Evolutionary conservation across 768 basidiomycete species (phyloP), one percentile per base, ranked within the genome.

Genomic region (Boletus vermiculosoides): DNA sequence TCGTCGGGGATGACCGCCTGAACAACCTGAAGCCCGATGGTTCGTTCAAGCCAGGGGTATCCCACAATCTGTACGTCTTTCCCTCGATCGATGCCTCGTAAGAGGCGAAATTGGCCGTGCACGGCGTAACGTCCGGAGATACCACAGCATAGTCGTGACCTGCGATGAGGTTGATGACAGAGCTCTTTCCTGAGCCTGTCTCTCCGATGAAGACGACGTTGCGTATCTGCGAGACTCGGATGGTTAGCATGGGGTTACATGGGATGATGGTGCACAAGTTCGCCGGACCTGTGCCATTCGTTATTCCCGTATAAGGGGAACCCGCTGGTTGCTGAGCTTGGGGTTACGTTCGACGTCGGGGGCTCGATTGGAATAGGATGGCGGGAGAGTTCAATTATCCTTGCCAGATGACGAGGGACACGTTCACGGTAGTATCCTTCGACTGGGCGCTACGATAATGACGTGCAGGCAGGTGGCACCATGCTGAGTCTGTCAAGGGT

Each of bases 91-190:
- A 49, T 16, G 65, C 63, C 0, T 61, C 45, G 57, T 78, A 74
- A 0, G 41, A 16, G 7, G 49, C 30, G 52, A 60, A 66, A 1
- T 59, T 28, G 28, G 65, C 56, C 4, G 79, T 79, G 56, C 72
- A 76, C 0, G 73, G 75, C 1, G 23, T 18, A 0, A 63, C 70
- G 2, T 67, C 60, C 34, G 65, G 64, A 5, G 76, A 74, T 7
- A 66, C 64, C 0, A 8, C 13, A 4, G 76, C 74, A 4, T 16
- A 37, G 1, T 67, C 33, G 7, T 33, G 25, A 22, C 57, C 66
- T 7, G 60, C 59, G 41, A 79, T 59, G 66, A 80, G 72, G 50
- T 79, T 80, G 57, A 80, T 66, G 22, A 79, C 61, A 0, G 75
- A 77, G 58, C 76, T 77, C 61, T 80, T 80, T 11, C 75, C 70